Evolutionary conservation across 2,329 filamentous ascomycete species (phyloP), one percentile per base, ranked within the genome.

Genomic region (Ophiocordyceps camponoti-saundersi): DNA sequence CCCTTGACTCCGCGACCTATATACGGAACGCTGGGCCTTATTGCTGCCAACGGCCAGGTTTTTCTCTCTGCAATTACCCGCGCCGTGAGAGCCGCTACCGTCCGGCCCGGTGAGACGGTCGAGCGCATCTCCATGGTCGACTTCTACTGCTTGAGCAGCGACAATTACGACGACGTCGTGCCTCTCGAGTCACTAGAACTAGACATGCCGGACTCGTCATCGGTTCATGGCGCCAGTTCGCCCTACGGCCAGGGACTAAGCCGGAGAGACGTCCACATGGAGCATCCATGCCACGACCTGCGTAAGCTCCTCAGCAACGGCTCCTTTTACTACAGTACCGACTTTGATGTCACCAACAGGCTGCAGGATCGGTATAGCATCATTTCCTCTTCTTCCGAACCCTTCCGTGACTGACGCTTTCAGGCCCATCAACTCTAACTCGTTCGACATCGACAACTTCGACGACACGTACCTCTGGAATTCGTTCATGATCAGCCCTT

Each of bases 311-410:
- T 98, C 48, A 83, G 86, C 59, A 89, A 93, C 61, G 89, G 90
- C 23, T 94, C 84, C 29, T 98, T 98, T 61, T 98, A 96, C 62
- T 98, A 95, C 67, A 95, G 88, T 60, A 86, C 87, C n/a, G 88
- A 96, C 62, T 98, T 98, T 61, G 90, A 98, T 60, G 70, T 98
- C 44, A 98, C 92, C 3, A 89, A 94, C 63, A 77, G 92, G 54
- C 67, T 96, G 51, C 92, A 98, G 63, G 84, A 95, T 59, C 80
- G 90, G 76, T 87, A 53, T 47, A 59, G n/a, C 36, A 8, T 12
- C n/a, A 20, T 40, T 29, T 16, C 5, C 10, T 34, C n/a, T 2
- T 21, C 44, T 6, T 18, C 29, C 20, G 18, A n/a, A 15, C 40
- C 36, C 22, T 40, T 30, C 47, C 48, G 47, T 55, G 26, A 47